Evolutionary conservation across 1,139 yeast species (phyloP), one percentile per base, ranked within the genome.

Genomic region (Kluyveromyces sp.): DNA sequence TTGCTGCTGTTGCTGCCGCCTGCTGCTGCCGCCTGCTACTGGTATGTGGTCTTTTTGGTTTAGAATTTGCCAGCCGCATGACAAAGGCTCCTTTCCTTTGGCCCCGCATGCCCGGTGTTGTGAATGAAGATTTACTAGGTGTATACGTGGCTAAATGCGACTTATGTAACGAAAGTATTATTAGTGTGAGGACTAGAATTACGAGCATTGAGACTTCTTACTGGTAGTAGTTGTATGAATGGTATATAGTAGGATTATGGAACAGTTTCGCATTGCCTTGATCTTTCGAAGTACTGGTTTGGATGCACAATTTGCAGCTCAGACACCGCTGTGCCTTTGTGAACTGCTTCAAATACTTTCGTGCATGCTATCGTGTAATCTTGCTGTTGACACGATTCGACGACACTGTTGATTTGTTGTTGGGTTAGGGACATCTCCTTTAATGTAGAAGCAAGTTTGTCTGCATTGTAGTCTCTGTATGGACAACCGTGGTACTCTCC

Each of bases 401-500:
- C 56, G 4, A 90, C 80, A 32, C 76, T 74, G 48, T 77, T 75
- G 43, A 86, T 68, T 47, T 74, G 77, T 45, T 74, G 74, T 49
- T 85, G 92, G 5, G 69, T 72, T 40, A 92, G 71, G 0, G 95
- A 95, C 83, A 89, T 78, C 25, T 72, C 75, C 39, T 67, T 67
- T 53, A 92, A 70, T 50, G 79, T 77, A 3, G 61, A 57, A 2
- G 75, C 70, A 46, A 92, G 71, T 43, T 77, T 73, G 41, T 86
- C 94, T 15, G 77, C 63, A 21, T 77, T 70, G 57, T 86, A 71
- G 57, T 86, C 92, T 48, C 95, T 73, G 66, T 86, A 92, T 3
- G 97, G 97, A 66, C 97, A 90, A 3, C 98, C 98, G 61, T 92
- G 97, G 53, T 68, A 77, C 59, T 89, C 95, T 35, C 76, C 78